Evolutionary conservation across 1,284 basidiomycete genomes (phyloP).

Genomic region (Cryptococcus amylolentus): DNA sequence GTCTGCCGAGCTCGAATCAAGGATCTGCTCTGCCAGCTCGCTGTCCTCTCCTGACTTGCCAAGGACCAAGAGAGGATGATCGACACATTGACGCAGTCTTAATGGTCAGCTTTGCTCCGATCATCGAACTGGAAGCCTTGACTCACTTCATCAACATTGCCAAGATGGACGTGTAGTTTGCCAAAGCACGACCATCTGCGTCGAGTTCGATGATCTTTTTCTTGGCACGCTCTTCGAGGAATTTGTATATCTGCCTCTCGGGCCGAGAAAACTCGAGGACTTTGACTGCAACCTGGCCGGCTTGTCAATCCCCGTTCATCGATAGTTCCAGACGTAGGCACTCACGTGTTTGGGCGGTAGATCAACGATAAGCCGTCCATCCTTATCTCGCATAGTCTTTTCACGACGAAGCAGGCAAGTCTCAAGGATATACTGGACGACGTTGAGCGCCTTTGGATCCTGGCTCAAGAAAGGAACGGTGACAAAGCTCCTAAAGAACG

Average conservation of each 20-base stretch:
- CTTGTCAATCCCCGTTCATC: not conserved
- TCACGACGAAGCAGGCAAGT: constrained; percentile 85
- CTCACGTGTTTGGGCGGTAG: constrained; percentile 70
- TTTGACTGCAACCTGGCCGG: constrained; percentile 60
- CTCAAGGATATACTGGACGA: constrained; percentile 89
- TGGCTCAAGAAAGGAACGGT: constrained; percentile 80
- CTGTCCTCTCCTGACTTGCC: constrained; percentile 53
- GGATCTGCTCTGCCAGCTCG: constrained; percentile 48
- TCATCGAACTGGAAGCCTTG: not conserved
- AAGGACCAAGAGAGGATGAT: constrained; percentile 73
- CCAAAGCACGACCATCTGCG: constrained; percentile 71
- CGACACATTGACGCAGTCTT: constrained; percentile 79
- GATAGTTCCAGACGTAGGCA: constrained; percentile 47
- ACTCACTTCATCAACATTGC: constrained; percentile 82
- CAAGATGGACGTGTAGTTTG: constrained; percentile 83
- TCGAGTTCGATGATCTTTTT: constrained; percentile 65
- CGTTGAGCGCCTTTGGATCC: constrained; percentile 85
- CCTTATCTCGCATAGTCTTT: constrained; percentile 85
- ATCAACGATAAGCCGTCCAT: constrained; percentile 85
- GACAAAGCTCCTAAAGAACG: constrained; percentile 64
- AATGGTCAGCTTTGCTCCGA: not conserved
- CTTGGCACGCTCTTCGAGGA: constrained; percentile 47
- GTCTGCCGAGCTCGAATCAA: constrained; percentile 51
- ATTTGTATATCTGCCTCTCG: constrained; percentile 73
- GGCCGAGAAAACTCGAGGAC: constrained; percentile 68